Percentiles rank a stretch among this genome's conserved stretches.
Evolutionary conservation across 768 basidiomycete genomes (phyloP).

Genomic region (Leucogyrophana mollusca): DNA sequence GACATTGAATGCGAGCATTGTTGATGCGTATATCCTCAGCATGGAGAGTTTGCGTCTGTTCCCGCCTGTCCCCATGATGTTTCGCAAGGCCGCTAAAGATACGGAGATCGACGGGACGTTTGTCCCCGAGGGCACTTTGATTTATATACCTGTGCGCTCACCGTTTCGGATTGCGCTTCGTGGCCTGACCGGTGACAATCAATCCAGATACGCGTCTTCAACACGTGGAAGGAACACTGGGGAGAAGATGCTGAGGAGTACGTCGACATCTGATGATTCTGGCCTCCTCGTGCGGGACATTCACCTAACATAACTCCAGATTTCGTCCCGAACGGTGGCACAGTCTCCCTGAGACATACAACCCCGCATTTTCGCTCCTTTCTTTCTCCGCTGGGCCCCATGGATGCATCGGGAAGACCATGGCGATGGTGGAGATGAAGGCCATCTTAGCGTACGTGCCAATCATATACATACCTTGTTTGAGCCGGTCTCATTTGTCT

Average conservation of each 20-base stretch:
- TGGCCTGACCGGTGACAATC: background rate
- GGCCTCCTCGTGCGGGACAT: background rate
- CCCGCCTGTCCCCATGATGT: constrained; percentile 40
- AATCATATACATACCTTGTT: too few species aligned
- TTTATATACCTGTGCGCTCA: constrained; percentile 34
- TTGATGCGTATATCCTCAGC: constrained; percentile 13
- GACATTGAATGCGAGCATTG: too few species aligned
- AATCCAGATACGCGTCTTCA: constrained; percentile 45
- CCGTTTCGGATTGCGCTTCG: constrained; percentile 17
- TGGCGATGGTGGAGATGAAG: constrained; percentile 50
- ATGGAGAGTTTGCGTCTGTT: constrained; percentile 41
- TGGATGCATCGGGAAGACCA: constrained; percentile 46
- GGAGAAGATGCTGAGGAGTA: constrained; percentile 51
- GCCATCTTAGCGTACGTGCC: constrained; percentile 28
- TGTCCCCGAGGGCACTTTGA: constrained; percentile 42
- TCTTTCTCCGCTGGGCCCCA: constrained; percentile 47
- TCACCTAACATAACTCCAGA: constrained; percentile 17
- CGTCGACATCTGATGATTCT: too few species aligned
- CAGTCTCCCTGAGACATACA: constrained; percentile 34
- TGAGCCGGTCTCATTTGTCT: too few species aligned
- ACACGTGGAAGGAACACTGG: constrained; percentile 50
- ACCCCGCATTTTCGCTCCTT: constrained; percentile 35
- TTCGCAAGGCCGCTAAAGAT: constrained; percentile 33
- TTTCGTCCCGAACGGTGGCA: constrained; percentile 50
- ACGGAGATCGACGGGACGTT: constrained; percentile 35